Percentiles rank a stretch among this genome's conserved stretches.
These are phyloP conservation scores for Rhodosporidiobolus sp. DNA, from an alignment of 768 basidiomycete species.

Conservation along the genomic window DNA sequence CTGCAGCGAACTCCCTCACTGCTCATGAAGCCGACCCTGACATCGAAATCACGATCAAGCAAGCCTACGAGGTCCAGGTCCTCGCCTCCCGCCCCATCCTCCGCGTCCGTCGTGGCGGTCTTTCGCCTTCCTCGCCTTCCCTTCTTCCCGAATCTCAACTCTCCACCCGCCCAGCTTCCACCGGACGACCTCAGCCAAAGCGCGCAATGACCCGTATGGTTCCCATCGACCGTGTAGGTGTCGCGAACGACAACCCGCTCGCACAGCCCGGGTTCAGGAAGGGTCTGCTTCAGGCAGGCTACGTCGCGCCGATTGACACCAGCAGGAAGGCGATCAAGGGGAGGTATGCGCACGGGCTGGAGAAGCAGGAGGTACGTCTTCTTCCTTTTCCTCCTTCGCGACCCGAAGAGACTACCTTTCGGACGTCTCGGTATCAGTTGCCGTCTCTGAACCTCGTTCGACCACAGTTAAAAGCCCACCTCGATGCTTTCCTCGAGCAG, in stretches of 20 bases:
- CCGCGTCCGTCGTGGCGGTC: not conserved
- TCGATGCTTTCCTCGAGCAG: constrained; percentile 21
- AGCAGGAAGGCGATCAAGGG: constrained; percentile 32
- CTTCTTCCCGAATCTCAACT: not conserved
- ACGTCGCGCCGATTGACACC: constrained; percentile 25
- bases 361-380: constrained; percentile 22
- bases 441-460: no score
- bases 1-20: not conserved
- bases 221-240: not conserved
- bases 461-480: constrained; percentile 16
- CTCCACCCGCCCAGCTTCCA: not conserved
- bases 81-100: not conserved
- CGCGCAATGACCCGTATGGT: constrained; percentile 9
- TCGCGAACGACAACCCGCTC: constrained; percentile 7
- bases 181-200: not conserved
- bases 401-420: not conserved
- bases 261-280: not conserved
- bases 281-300: constrained; percentile 10
- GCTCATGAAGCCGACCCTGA: not conserved
- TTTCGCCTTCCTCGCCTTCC: not conserved
- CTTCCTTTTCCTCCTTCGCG: not conserved
- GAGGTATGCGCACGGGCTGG: constrained; percentile 22
- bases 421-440: no score
- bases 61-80: not conserved
- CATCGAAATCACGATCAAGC: not conserved